Base-by-base conservation (phyloP, 495 filamentous ascomycete species). In the Coniosporium apollinis region DNA sequence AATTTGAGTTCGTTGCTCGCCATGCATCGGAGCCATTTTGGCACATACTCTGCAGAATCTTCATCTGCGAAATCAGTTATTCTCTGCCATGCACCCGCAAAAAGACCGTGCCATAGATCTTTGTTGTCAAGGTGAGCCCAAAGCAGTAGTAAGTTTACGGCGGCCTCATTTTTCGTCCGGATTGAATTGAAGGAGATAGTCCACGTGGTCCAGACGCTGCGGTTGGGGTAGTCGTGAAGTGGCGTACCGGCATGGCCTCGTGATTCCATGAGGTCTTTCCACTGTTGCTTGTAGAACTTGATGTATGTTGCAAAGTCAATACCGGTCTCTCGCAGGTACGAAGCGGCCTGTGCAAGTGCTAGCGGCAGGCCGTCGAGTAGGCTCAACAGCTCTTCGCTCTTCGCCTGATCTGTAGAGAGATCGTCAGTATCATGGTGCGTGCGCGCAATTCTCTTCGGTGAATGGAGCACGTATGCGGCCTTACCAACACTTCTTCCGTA, bases 341-440 rank as follows among this genome's bases (percentile, higher is more conserved):
- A 47, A 17, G 48, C 61, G 3, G 61, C 61, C 34, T 61, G 51
- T 19, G 54, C 44, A 33, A 66, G 55, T 21, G 61, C 61, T 4
- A 66, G 43, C 28, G 58, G 54, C 7, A 64, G 53, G 32, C 60
- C 61, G 38, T 56, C 58, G 17, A 66, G 46, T 37, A 46, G 37
- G 30, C 20, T 40, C 0, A 36, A 46, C 13, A 48, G 43, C 4
- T 30, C 24, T 26, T 26, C 24, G 7, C n/a, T 26, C 24, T 26
- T n/a, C 7, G 24, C n/a, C 24, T 7, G 24, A 7, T 26, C 24
- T 26, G n/a, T n/a, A n/a, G n/a, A n/a, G n/a, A n/a, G n/a, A n/a
- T n/a, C n/a, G n/a, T n/a, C n/a, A n/a, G n/a, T n/a, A n/a, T n/a
- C n/a, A n/a, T n/a, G n/a, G n/a, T n/a, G n/a, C n/a, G n/a, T n/a